Evolutionary conservation across 2,329 filamentous ascomycete species (phyloP), one percentile per base, ranked within the genome.

Genomic region (Westerdykella aurantiaca): DNA sequence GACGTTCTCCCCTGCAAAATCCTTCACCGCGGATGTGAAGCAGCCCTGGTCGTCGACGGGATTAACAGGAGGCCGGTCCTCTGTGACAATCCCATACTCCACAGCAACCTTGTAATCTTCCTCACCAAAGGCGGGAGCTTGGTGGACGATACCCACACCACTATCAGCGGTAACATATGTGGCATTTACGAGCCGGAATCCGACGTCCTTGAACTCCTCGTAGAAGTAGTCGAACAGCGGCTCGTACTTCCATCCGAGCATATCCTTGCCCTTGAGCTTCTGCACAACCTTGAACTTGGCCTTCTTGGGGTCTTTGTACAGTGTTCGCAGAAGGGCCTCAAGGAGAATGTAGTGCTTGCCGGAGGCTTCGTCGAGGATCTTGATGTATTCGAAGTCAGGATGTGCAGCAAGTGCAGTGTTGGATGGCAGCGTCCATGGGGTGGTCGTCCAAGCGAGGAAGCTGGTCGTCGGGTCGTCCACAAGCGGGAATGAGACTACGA

Each of bases 241-340:
- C 66, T 88, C 76, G 62, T 96, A 97, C 64, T 82, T 85, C 86
- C 88, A 94, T 33, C 86, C 88, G 25, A 87, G 72, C 82, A 96
- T 88, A 38, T 89, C 83, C 52, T 82, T 85, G 39, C 91, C 91
- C 69, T 83, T 86, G 55, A 94, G 70, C 60, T 85, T 90, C 50
- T 85, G 79, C 12, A 95, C 64, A 41, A 93, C 76, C 73, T 88
- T 88, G 72, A 83, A 95, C 65, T 95, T 94, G 39, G 89, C 89
- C 73, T 95, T 95, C 73, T 95, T 96, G 6, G 86, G 86, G 55
- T 95, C 88, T 68, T 96, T 96, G 74, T 95, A 96, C 2, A 96
- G 74, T 5, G 86, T 91, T 45, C 78, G 77, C 25, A 96, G 75
- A 29, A 93, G 77, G 44, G 86, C 81, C 64, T 96, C 89, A 17